phyloP scores from a whole-genome alignment of 108 stramenopile species.

The Stephanodiscus triporus region DNA sequence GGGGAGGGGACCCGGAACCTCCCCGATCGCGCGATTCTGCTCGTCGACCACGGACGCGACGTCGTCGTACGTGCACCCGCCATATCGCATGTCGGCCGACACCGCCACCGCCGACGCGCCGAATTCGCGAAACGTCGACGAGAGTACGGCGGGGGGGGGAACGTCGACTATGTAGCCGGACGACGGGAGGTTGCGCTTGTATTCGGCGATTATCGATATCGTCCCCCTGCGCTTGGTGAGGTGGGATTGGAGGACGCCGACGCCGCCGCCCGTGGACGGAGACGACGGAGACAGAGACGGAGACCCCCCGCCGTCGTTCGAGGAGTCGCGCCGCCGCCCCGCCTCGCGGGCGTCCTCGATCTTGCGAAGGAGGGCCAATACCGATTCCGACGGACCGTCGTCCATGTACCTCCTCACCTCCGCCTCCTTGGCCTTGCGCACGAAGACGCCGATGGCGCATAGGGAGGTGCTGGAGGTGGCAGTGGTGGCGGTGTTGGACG shows the following conservation, averaged over 20 bases:
- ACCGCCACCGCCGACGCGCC: constrained; percentile 82
- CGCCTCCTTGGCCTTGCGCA: constrained; percentile 86
- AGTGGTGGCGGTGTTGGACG: too few species aligned
- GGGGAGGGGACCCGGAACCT: constrained; percentile 81
- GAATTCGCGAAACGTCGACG: constrained; percentile 83
- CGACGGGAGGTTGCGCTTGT: constrained; percentile 70
- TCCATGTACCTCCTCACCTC: constrained; percentile 66
- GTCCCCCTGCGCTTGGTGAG: constrained; percentile 86
- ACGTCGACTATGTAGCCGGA: constrained; percentile 40
- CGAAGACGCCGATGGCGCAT: constrained; percentile 75
- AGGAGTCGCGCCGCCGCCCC: too few species aligned
- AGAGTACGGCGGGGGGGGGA: constrained; percentile 46
- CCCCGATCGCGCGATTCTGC: constrained; percentile 63
- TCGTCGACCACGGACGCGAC: constrained; percentile 65
- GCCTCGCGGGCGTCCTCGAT: background rate
- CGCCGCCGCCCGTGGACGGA: background rate
- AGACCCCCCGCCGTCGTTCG: too few species aligned
- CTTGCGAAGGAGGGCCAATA: constrained; percentile 55
- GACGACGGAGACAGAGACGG: too few species aligned
- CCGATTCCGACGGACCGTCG: constrained; percentile 67
- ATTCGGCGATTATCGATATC: constrained; percentile 88
- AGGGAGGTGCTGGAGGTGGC: constrained; percentile 48
- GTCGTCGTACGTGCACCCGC: constrained; percentile 82
- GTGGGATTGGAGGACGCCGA: constrained; percentile 57
- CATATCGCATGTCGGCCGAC: constrained; percentile 76